Evolutionary conservation across 257 asterid species (phyloP), one percentile per base, ranked within the genome.

Genomic region (Voacanga thouarsii): DNA sequence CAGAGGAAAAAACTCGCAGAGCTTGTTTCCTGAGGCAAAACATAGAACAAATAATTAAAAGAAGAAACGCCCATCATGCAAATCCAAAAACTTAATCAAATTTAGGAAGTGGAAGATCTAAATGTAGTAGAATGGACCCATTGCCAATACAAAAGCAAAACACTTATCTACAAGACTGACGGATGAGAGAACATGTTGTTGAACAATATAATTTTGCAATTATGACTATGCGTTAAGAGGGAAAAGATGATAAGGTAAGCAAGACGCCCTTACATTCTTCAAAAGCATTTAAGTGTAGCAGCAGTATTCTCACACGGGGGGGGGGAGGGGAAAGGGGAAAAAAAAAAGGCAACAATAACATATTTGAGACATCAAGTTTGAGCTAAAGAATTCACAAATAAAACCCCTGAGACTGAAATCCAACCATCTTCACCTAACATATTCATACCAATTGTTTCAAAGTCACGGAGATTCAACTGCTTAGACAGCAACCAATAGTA

Each of bases 241-340:
- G 19, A 12, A 39, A 37, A 66, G 14, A 16, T 26, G 18, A 26
- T 2, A 65, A 33, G 47, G 41, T 65, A 21, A 33, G 11, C 21
- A 6, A 65, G 71, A 41, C 12, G 10, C 43, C 43, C 5, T 64
- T 0, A 30, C 18, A 61, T 41, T 75, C 28, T 44, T 75, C 45
- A 12, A 75, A 75, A 60, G 39, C n/a, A n/a, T n/a, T n/a, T n/a
- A n/a, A 8, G 21, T 23, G 43, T 49, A 56, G 21, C 8, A 71
- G 15, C 5, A 51, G 57, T 51, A 51, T 23, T 51, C 57, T 12
- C 1, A 5, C 57, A 14, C 5, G 21, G 57, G 15, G 57, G 57
- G 9, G 83, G 63, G 87, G 75, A 83, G 77, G 78, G 79, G 87
- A 89, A 49, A 87, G 87, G 55, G 89, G 24, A 55, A 55, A 45